Evolutionary conservation across 371 early-diverging fungal genomes (phyloP), one percentile per base, ranked within the genome.

Genomic region (Mortierella sp.): DNA sequence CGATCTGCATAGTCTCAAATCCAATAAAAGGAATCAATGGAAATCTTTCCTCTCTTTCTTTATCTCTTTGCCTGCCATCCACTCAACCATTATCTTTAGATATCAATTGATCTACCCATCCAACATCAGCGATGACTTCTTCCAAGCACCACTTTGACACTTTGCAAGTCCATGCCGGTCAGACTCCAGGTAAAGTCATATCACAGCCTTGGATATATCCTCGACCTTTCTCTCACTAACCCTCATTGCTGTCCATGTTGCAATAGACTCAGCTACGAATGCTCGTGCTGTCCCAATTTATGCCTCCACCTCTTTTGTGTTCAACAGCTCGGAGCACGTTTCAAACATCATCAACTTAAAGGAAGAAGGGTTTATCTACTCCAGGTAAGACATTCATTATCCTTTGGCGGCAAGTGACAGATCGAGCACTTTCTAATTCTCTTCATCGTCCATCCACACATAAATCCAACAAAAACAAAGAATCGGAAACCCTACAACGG

Each of bases 261-360:
- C 35, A 1, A 13, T 61, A 64, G 93, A 92, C 68, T 61, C 88
- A 13, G 68, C 90, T 6, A 95, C 95, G 63, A 89, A 92, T 49
- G 88, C 96, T n/a, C 88, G 95, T 9, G 97, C 96, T 4, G 91
- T 92, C 0, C 97, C 97, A 26, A 96, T 97, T 73, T 97, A 96
- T 83, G 94, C 95, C 7, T 90, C 94, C 6, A 84, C 94, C 19
- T 94, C 94, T 15, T 96, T 81, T 77, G 90, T 90, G 17, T 96
- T 96, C 80, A 89, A 93, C 72, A 83, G 75, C 70, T 86, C 92
- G 23, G 89, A 91, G 7, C 94, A 96, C 68, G 96, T 92, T 57
- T 95, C 94, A 64, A 86, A 91, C 51, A 83, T 96, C 40, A 94
- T 96, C 85, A 89, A 90, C 17, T 82, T 93, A 56, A 83, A 89